Evolutionary conservation across 108 stramenopile genomes (phyloP), one percentile per base, ranked within the genome.

Genomic region (Nannochloropsis oceanica): DNA sequence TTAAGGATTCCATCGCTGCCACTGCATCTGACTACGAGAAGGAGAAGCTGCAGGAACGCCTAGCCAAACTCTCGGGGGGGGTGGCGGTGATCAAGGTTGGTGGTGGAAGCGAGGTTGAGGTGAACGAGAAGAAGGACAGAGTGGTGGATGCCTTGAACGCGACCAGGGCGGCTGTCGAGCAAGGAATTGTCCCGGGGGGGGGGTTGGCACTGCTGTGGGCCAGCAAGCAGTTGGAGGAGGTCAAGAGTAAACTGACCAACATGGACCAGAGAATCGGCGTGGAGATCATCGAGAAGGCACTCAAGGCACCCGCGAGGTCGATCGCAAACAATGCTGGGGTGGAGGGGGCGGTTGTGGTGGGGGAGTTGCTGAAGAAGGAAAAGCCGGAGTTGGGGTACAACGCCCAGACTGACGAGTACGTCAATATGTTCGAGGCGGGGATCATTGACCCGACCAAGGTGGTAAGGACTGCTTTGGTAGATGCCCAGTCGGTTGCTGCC

Each of bases 361-460:
- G 95, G 46, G 97, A 99, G 93, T 83, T 97, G 89, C 84, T 91
- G n/a, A 90, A 92, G 89, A 88, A 92, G 83, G 91, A 94, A 22
- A 44, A 42, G 26, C 88, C 86, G 34, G 27, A 86, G 83, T 14
- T 27, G 88, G 90, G 89, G 13, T 83, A 81, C 89, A 89, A 89
- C 82, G 89, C 89, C 26, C 93, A 94, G 90, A 95, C 94, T 44
- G 94, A 93, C 81, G 88, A 93, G 11, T 99, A 96, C 91, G 92
- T 92, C 87, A 92, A 99, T 89, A 95, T 99, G 97, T 92, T 95
- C 85, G 91, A 92, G 25, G 94, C 93, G 82, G 99, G 99, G 82
- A 98, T 99, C 87, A 99, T 99, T 91, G 99, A 99, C 91, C 99
- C 99, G 14, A 97, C 96, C 43, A 98, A 98, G 93, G 99, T 99